Evolutionary conservation across 2,329 filamentous ascomycete genomes (phyloP).

Genomic region (Hirsutella rhossiliensis): DNA sequence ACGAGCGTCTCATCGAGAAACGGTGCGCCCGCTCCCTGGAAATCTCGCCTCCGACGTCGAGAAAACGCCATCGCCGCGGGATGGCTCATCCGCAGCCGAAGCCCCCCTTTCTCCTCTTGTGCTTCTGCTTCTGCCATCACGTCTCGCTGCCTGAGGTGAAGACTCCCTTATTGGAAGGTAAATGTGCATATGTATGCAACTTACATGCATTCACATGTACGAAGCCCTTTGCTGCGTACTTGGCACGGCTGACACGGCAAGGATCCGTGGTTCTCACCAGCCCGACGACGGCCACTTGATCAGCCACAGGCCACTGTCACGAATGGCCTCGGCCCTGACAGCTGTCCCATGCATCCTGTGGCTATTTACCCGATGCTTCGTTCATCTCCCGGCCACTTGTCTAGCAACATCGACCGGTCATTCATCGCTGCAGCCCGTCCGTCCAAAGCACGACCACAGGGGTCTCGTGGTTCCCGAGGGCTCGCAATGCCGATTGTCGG

Average conservation of each 20-base stretch:
- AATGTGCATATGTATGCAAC: not conserved
- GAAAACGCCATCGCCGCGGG: not conserved
- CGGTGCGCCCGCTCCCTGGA: not conserved
- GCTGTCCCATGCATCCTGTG: too few relatives aligned
- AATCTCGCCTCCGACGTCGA: not conserved
- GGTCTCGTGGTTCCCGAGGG: too few relatives aligned
- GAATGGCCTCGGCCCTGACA: not conserved
- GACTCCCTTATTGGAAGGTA: not conserved
- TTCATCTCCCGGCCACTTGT: too few relatives aligned
- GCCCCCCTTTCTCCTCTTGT: not conserved
- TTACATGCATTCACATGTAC: not conserved
- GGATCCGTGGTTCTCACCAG: not conserved
- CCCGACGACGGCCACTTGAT: not conserved
- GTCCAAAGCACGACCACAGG: too few relatives aligned
- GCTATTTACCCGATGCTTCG: too few relatives aligned
- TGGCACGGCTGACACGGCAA: not conserved
- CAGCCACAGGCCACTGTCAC: not conserved
- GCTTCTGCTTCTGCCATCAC: not conserved
- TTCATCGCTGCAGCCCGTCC: too few relatives aligned
- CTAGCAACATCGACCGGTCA: too few relatives aligned
- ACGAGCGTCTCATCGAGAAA: not conserved
- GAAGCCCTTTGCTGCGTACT: not conserved
- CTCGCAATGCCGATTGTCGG: too few relatives aligned
- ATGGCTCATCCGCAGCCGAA: not conserved
- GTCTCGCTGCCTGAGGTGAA: not conserved